Base-by-base conservation (phyloP, 129 eudicot genomes). In the Flaveria ramosissima region DNA sequence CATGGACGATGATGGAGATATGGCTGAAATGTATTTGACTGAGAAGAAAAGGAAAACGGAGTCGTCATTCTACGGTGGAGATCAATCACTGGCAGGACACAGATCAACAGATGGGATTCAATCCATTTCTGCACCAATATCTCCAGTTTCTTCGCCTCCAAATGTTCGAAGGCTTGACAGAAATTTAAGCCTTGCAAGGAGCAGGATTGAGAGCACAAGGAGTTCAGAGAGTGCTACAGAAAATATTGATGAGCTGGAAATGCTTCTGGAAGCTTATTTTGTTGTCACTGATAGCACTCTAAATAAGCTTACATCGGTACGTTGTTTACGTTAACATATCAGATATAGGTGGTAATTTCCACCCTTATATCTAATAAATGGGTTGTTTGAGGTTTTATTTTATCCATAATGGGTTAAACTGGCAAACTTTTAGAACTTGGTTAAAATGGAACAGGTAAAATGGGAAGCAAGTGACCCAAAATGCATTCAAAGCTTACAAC, bases 1-100 rank as follows among this genome's bases (percentile, higher is more conserved):
- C 55, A 93, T 91, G 98, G 98, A 91, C 48, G 98, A 93, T 75
- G 98, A 93, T 77, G 98, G 97, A 64, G 97, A 93, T 83, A 90
- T 93, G 98, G 98, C 97, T 48, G 98, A 93, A 78, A 93, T 93
- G 98, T 91, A 93, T 64, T 84, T 93, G 15, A 90, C 98, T 17
- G 98, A 93, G 65, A 90, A 93, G 92, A 93, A 87, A 84, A 70
- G 75, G 7, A 81, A 87, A 68, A 84, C 80, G 85, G 98, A 92
- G 46, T 80, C 88, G 32, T 72, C 85, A 47, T 77, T 79, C 63
- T 85, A 83, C 60, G 92, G 92, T 41, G 83, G 77, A 47, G 97
- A 91, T 71, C 97, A 87, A 79, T 85, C 96, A 56, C 0, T 87
- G 74, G 69, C 80, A 11, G 97, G 97, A 48, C 89, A 73, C 76